phyloP scores from a whole-genome alignment of 2,329 filamentous ascomycete genomes.

The Stemphylium beticola region DNA sequence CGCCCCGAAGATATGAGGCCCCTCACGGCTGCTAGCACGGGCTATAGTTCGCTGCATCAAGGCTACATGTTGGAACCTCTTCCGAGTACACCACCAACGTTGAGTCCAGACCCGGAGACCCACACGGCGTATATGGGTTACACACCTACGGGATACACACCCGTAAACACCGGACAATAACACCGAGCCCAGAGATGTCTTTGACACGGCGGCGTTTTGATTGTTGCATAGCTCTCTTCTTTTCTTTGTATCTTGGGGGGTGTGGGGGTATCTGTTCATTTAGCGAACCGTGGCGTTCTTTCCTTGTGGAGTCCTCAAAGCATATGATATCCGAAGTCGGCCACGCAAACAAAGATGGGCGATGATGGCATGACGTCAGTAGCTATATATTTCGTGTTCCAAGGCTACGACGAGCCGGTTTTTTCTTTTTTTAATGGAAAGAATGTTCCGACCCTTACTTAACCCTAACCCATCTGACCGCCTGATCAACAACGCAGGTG shows the following conservation, averaged over 20 bases:
- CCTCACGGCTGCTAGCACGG: constrained; percentile 18
- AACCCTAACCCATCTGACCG: constrained; percentile 1
- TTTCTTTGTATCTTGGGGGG: too few species aligned
- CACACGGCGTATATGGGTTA: constrained; percentile 3
- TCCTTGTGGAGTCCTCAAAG: too few species aligned
- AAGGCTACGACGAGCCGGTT: not conserved
- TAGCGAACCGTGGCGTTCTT: too few species aligned
- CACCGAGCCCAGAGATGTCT: constrained; percentile 16
- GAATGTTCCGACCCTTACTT: constrained; percentile 2
- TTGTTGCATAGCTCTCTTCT: too few species aligned
- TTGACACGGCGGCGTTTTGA: too few species aligned
- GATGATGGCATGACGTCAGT: not conserved
- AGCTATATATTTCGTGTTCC: not conserved
- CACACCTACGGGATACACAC: constrained; percentile 15
- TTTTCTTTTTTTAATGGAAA: not conserved
- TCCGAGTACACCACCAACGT: constrained; percentile 21
- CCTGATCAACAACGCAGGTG: not conserved
- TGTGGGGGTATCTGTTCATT: too few species aligned
- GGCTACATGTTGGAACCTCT: constrained; percentile 26
- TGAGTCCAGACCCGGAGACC: constrained; percentile 8
- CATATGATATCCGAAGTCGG: not conserved
- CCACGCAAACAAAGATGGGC: not conserved
- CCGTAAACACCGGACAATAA: constrained; percentile 23
- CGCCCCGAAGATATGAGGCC: constrained; percentile 10
- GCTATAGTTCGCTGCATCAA: constrained; percentile 21